These are phyloP conservation scores for Lecanicillium sp. DNA, from an alignment of 2,329 filamentous ascomycete species.

Conservation along the genomic window DNA sequence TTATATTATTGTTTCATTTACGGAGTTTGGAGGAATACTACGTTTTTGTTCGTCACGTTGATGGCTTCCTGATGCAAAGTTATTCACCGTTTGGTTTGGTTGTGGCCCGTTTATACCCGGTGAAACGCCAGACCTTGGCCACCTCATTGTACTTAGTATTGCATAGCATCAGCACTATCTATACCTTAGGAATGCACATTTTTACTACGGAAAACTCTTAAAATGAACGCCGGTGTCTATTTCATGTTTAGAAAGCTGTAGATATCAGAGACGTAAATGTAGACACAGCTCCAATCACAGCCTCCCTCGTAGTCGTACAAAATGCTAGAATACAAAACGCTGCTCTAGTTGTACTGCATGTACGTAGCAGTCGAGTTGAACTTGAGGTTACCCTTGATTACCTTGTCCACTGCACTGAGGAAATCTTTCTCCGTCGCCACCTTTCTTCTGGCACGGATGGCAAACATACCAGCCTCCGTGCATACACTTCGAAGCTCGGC, in stretches of 20 bases:
- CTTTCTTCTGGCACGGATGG: conserved; percentile 89
- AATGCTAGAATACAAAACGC: conserved; percentile 17
- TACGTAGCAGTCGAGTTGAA: conserved; percentile 98
- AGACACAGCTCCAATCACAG: conserved; percentile 1
- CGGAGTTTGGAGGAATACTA: not conserved
- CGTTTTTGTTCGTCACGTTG: no score
- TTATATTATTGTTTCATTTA: conserved; percentile 2
- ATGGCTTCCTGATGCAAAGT: no score
- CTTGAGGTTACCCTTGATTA: conserved; percentile 98
- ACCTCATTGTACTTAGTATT: no score
- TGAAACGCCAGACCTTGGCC: no score
- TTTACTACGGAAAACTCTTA: no score
- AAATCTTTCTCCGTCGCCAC: conserved; percentile 99
- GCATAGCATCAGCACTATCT: no score
- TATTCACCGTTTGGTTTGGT: no score
- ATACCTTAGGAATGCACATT: no score
- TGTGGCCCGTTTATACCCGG: no score
- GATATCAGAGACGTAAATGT: no score
- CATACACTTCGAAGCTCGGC: conserved; percentile 94
- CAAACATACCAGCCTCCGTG: conserved; percentile 98
- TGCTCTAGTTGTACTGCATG: conserved; percentile 90
- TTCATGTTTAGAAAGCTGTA: no score
- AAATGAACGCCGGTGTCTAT: no score
- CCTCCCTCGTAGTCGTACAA: conserved; percentile 23
- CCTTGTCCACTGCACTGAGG: conserved; percentile 94